Evolutionary conservation across 2,329 filamentous ascomycete species (phyloP), one percentile per base, ranked within the genome.

Genomic region (Botrytis deweyae): DNA sequence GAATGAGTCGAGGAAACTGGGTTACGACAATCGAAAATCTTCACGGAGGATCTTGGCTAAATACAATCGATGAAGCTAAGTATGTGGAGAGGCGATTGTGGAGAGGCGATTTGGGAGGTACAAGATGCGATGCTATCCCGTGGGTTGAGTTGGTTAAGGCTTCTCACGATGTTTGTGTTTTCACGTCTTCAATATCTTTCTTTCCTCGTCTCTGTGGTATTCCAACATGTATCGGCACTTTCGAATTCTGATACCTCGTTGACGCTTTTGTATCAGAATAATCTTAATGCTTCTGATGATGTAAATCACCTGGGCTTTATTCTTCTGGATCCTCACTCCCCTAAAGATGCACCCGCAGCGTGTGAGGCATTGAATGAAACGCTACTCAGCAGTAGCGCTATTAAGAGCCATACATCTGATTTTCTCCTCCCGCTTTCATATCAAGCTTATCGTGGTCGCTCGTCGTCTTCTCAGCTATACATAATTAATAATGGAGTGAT

Each of bases 231-330:
- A 16, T 49, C 70, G 33, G 59, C 72, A 40, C 46, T 76, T 25
- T 76, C 75, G 29, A 85, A 85, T 74, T 75, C 81, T 18, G 76
- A 82, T 38, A 85, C 83, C 1, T 87, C 86, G 1, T 77, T 88
- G 71, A 87, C 85, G 0, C 80, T 88, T 10, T 78, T 88, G 14
- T 88, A 86, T 74, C 86, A 88, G 77, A 88, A 88, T 79, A 88
- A 88, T 59, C 81, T 88, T 38, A 88, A 88, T 77, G 82, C 81
- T 12, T 85, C 85, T 0, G 86, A 88, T 75, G 85, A 88, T 79
- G 81, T 78, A 40, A 87, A 88, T 75, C 87, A 88, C 77, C 81
- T 86, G 29, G 84, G 86, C 18, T 86, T 86, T 4, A 83, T 88
- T 62, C 79, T 88, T 12, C 80, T 88, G 61, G 86, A 86, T 72